These are phyloP conservation scores for Abrus pulchellus DNA, from an alignment of 306 rosid species.

Conservation along the genomic window DNA sequence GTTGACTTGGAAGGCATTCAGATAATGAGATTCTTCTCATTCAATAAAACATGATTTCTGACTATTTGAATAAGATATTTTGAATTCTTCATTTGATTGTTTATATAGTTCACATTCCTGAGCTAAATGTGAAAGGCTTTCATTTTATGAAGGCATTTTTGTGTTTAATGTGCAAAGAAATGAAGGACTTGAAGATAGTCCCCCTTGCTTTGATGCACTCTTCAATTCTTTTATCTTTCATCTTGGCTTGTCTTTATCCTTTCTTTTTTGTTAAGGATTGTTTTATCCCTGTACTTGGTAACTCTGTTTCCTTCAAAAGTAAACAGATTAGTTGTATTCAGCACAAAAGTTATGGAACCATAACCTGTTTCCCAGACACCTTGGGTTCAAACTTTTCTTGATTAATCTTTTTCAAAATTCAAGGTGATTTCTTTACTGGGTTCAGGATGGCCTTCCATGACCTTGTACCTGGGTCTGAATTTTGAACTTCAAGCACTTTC, in stretches of 20 bases:
- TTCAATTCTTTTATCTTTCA: background rate
- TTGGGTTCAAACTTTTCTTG: background rate
- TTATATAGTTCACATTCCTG: background rate
- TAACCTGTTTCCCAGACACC: background rate
- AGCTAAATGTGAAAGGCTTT: slow-evolving; percentile 13
- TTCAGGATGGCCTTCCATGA: background rate
- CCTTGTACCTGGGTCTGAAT: background rate
- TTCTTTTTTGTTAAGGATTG: too few species aligned
- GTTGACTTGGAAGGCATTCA: background rate
- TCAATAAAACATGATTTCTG: background rate
- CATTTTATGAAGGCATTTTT: background rate
- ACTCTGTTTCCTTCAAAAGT: background rate
- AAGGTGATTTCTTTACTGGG: slow-evolving; percentile 3
- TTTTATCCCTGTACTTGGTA: background rate
- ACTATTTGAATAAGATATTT: background rate
- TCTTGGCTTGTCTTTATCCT: background rate
- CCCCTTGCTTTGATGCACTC: slow-evolving; percentile 20
- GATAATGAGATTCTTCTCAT: slow-evolving; percentile 17
- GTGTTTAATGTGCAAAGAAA: background rate
- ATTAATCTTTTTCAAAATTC: background rate
- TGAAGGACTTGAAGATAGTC: background rate
- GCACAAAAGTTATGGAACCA: background rate
- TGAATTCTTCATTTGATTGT: slow-evolving; percentile 9
- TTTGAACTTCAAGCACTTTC: background rate
- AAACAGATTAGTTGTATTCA: background rate